Conservation (phyloP, 768 basidiomycete genomes). For the Mycena indigotica region DNA sequence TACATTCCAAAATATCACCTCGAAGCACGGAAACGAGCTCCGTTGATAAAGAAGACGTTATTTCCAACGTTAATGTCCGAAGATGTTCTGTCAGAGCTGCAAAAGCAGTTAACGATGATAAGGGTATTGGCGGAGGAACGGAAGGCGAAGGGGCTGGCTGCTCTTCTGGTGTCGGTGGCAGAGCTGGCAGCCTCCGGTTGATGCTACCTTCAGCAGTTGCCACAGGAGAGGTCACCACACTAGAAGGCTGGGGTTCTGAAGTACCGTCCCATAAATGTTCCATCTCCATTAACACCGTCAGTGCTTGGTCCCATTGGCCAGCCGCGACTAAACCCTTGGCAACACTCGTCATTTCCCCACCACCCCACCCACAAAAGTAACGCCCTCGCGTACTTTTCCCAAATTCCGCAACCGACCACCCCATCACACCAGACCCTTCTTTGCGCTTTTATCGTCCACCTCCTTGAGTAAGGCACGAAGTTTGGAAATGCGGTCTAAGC, state of each 20-base stretch:
- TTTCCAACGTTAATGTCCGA: slow-evolving; percentile 69
- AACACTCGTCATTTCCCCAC: slow-evolving; percentile 76
- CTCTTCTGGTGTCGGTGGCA: slow-evolving; percentile 44
- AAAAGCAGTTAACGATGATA: slow-evolving; percentile 74
- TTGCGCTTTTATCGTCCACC: slow-evolving; percentile 76
- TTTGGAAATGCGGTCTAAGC: slow-evolving; percentile 72
- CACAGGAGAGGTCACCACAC: slow-evolving; percentile 14
- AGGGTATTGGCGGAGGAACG: slow-evolving; percentile 41
- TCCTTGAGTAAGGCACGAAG: slow-evolving; percentile 72
- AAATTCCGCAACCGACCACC: slow-evolving; percentile 65
- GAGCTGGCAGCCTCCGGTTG: slow-evolving; percentile 29
- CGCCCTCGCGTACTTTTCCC: slow-evolving; percentile 59
- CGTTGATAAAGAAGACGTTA: slow-evolving; percentile 72
- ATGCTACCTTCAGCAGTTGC: slow-evolving; percentile 7
- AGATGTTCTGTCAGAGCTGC: slow-evolving; percentile 75
- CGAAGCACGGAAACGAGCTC: slow-evolving; percentile 77
- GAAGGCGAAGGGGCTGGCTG: slow-evolving; percentile 17
- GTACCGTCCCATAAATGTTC: slow-evolving; percentile 55
- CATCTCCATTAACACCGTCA: slow-evolving; percentile 72
- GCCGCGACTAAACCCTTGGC: slow-evolving; percentile 74
- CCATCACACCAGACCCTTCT: slow-evolving; percentile 73
- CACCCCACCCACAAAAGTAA: slow-evolving; percentile 66
- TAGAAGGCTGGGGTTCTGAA: slow-evolving; percentile 10
- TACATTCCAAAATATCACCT: slow-evolving; percentile 63
- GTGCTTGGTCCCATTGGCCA: slow-evolving; percentile 87